These are phyloP conservation scores for Triangularia setosa DNA, from an alignment of 2,329 filamentous ascomycete genomes.

Conservation along the genomic window DNA sequence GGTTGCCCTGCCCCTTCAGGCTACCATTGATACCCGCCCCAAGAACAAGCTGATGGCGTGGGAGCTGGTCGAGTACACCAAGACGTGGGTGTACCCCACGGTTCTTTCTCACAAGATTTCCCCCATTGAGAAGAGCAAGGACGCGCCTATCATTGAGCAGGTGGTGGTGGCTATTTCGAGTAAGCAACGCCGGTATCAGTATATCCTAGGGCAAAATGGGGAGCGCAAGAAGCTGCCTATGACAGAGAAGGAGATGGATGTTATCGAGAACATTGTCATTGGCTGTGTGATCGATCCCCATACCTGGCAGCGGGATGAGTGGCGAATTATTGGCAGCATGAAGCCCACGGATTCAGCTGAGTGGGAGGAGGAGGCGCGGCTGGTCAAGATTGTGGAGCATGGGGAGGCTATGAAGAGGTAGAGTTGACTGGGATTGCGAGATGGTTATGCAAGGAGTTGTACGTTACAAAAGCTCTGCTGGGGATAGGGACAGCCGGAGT, in stretches of 20 bases:
- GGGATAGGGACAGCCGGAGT: neutral
- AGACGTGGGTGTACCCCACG: slow-evolving; percentile 39
- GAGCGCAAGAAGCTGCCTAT: slow-evolving; percentile 38
- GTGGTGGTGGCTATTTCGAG: slow-evolving; percentile 59
- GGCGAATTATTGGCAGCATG: slow-evolving; percentile 64
- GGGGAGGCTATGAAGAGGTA: slow-evolving; percentile 31
- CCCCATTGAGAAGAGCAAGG: slow-evolving; percentile 41
- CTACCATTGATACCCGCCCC: slow-evolving; percentile 51
- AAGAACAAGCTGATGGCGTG: slow-evolving; percentile 45
- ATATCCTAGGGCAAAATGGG: slow-evolving; percentile 34
- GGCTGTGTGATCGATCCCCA: slow-evolving; percentile 43
- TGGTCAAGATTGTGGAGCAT: slow-evolving; percentile 27
- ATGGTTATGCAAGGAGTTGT: neutral
- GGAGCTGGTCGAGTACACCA: slow-evolving; percentile 51
- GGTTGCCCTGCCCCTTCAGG: slow-evolving; percentile 48
- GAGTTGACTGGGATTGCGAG: slow-evolving; percentile 13
- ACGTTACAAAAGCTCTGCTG: neutral
- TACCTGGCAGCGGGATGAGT: slow-evolving; percentile 48
- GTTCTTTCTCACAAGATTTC: slow-evolving; percentile 54
- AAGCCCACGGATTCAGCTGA: slow-evolving; percentile 48
- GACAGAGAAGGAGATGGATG: slow-evolving; percentile 47
- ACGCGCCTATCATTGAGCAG: slow-evolving; percentile 45
- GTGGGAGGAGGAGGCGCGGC: slow-evolving; percentile 36
- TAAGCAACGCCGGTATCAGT: slow-evolving; percentile 49
- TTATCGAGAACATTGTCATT: slow-evolving; percentile 63